Evolutionary conservation across 768 basidiomycete species (phyloP).

Genomic region (Mycena filopes): DNA sequence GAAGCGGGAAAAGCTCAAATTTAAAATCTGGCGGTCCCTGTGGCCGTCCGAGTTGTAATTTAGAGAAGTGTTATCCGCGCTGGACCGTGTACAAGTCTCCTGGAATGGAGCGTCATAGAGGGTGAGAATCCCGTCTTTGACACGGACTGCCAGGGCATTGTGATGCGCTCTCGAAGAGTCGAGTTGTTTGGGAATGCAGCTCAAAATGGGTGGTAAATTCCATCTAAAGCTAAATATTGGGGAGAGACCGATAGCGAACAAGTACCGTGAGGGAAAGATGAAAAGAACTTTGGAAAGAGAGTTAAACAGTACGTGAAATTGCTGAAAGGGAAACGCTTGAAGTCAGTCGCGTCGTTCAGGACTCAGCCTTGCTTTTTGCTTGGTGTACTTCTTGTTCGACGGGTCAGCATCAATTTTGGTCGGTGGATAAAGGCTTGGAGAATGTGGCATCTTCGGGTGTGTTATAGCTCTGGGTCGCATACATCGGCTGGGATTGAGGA

Average conservation of each 20-base stretch:
- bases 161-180: constrained; percentile 83
- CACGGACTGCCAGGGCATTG: constrained; percentile 70
- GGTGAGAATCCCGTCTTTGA: constrained; percentile 71
- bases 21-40: no score
- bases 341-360: no score
- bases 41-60: no score
- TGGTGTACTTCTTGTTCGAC: constrained; percentile 64
- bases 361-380: no score
- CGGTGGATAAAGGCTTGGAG: constrained; percentile 65
- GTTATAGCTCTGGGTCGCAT: constrained; percentile 71
- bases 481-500: constrained; percentile 68
- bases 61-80: no score
- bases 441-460: constrained; percentile 75
- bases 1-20: no score
- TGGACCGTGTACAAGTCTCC: constrained; percentile 75
- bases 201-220: constrained; percentile 86
- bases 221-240: constrained; percentile 44
- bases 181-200: constrained; percentile 90
- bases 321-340: no score
- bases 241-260: no score
- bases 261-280: no score
- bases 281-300: no score
- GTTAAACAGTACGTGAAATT: no score
- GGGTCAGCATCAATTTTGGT: constrained; percentile 78
- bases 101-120: constrained; percentile 85